phyloP scores from a whole-genome alignment of 2,329 filamentous ascomycete species.

The Epichloe typhina region DNA sequence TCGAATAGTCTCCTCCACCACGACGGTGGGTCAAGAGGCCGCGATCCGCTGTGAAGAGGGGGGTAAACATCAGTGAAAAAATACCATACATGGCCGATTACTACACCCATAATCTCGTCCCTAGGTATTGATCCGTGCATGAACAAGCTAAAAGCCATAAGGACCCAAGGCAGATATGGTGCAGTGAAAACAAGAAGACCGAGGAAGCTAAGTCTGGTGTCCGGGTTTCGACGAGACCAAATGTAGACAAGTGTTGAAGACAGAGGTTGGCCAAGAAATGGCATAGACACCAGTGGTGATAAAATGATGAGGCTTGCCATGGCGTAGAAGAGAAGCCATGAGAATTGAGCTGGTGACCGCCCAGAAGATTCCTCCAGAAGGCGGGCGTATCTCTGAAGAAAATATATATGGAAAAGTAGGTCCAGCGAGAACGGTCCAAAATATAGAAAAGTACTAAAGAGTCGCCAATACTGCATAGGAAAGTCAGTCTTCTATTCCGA shows the following conservation, averaged over 20 bases:
- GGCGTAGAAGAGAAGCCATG: slow-evolving; percentile 83
- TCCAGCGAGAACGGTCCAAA: slow-evolving; percentile 91
- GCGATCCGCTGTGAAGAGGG: slow-evolving; percentile 73
- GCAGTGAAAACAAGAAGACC: slow-evolving; percentile 85
- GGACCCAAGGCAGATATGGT: slow-evolving; percentile 88
- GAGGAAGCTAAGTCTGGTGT: slow-evolving; percentile 78
- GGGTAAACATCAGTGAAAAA: slow-evolving; percentile 99
- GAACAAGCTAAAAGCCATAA: slow-evolving; percentile 86
- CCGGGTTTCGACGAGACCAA: slow-evolving; percentile 89
- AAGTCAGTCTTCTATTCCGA: slow-evolving; percentile 5
- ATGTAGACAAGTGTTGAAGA: slow-evolving; percentile 94
- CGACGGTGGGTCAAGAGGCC: slow-evolving; percentile 74
- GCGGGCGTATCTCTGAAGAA: slow-evolving; percentile 89
- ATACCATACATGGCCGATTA: slow-evolving; percentile 94
- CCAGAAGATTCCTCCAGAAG: slow-evolving; percentile 92
- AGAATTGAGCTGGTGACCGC: slow-evolving; percentile 82
- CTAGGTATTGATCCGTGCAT: slow-evolving; percentile 82
- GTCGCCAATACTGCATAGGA: slow-evolving; percentile 72
- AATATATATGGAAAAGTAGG: slow-evolving; percentile 95
- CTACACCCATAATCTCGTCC: slow-evolving; percentile 90
- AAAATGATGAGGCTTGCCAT: slow-evolving; percentile 66
- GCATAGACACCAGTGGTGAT: slow-evolving; percentile 79
- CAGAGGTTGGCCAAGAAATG: slow-evolving; percentile 85
- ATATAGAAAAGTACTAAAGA: slow-evolving; percentile 94
- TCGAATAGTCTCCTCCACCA: slow-evolving; percentile 88